Base-by-base conservation (phyloP, 139 green algal genomes). In the Ulvella scutata region DNA sequence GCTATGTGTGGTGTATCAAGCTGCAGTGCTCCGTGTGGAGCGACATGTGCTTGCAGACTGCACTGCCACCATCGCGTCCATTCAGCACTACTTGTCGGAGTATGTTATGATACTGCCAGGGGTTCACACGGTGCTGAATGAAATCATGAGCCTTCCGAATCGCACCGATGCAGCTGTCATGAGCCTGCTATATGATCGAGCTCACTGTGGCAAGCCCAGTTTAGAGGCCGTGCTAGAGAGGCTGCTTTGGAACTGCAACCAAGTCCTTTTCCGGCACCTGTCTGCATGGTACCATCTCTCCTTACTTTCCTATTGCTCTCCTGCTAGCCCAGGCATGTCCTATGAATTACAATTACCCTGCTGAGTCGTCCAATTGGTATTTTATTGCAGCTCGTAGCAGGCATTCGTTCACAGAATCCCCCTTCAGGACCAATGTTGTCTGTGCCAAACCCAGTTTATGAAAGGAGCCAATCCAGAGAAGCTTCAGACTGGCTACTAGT, bases 221-320 rank as follows among this genome's bases (percentile, higher is more conserved):
- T 74, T 97, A 76, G 82, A 94, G 37, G 83, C 86, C 4, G 87
- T 79, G 61, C 74, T 90, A 43, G 51, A 75, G 72, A 84, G 91
- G 4, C 82, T 97, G 51, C 79, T 91, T 37, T 97, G 92, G 92
- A 89, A 97, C 82, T 92, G 84, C 85, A 85, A 94, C 74, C 87
- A 95, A 74, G 86, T 92, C 35, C 72, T 97, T 51, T 87, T 91
- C 77, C 85, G 87, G 77, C 92, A 97, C 78, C 79, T 96, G 6
- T 82, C 90, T 3, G 84, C 86, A 9, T 97, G 92, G 90, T 90
- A 72, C 3, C 76, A 36, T 40, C 23, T 38, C 37, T 76, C 31
- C 20, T 13, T 29, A 72, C 23, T 76, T 59, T 59, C 13, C 40
- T 59, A 17, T 59, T 59, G 40, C 17, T 59, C 40, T 59, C 17